phyloP scores from a whole-genome alignment of 805 yeast genomes.

The Diddensiella caesifluorescens region DNA sequence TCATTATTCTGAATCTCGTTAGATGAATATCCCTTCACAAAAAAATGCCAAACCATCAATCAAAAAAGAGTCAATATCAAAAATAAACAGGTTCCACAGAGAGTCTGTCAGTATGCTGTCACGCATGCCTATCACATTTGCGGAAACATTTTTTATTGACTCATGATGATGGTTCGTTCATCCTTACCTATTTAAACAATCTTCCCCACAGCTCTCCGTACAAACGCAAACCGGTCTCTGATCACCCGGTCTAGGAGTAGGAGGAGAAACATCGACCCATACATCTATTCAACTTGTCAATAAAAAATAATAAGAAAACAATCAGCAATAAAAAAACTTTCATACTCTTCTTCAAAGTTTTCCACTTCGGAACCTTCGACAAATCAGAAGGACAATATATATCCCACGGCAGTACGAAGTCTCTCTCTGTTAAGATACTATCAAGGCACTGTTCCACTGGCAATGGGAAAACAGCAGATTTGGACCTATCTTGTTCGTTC shows the following conservation, averaged over 20 bases:
- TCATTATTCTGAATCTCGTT: constrained; percentile 21
- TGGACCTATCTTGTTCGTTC: background rate
- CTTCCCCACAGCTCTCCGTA: constrained; percentile 32
- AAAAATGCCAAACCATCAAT: background rate
- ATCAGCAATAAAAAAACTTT: background rate
- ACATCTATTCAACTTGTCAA: constrained; percentile 15
- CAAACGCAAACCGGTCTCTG: constrained; percentile 22
- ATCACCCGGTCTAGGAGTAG: constrained; percentile 7
- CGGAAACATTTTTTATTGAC: too few relatives aligned
- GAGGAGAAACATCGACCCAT: constrained; percentile 21
- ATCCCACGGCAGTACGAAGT: constrained; percentile 33
- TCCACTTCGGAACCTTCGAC: constrained; percentile 29
- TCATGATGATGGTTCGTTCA: too few relatives aligned
- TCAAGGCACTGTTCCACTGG: constrained; percentile 14
- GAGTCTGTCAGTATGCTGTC: too few relatives aligned
- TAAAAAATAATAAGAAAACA: background rate
- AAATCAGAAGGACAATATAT: constrained; percentile 34
- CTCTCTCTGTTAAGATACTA: constrained; percentile 15
- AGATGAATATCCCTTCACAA: background rate
- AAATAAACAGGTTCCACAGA: too few relatives aligned
- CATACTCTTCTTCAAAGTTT: constrained; percentile 27
- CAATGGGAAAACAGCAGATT: constrained; percentile 11
- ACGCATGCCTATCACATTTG: constrained; percentile 3
- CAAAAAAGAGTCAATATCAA: too few relatives aligned
- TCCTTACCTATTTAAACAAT: constrained; percentile 31